phyloP scores from a whole-genome alignment of 345 rosid genomes.

The Eucalyptus regnans region DNA sequence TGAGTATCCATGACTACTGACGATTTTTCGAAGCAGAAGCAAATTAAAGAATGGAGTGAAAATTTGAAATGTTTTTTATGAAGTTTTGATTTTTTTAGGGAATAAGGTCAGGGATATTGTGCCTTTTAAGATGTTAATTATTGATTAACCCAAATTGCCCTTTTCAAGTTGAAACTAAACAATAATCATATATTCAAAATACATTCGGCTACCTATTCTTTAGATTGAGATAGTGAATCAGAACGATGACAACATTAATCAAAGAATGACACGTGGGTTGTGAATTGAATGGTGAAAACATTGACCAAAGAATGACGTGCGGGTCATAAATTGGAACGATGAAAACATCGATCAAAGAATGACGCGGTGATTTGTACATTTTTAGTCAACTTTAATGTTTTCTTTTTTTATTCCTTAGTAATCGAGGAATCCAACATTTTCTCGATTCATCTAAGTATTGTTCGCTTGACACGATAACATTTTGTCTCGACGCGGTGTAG shows the following conservation, averaged over 20 bases:
- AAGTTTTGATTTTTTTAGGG: background rate
- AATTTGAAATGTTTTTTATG: too few species aligned
- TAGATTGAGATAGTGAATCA: background rate
- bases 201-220: background rate
- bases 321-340: too few species aligned
- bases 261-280: background rate
- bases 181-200: background rate
- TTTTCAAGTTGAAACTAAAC: background rate
- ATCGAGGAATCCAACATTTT: fast-evolving
- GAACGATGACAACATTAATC: background rate
- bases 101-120: background rate
- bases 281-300: too few species aligned
- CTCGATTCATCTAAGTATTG: fast-evolving
- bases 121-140: background rate
- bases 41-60: background rate
- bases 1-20: background rate
- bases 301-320: fast-evolving
- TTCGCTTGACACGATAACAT: fast-evolving
- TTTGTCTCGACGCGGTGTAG: fast-evolving
- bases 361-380: fast-evolving
- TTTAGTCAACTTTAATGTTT: fast-evolving
- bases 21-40: fast-evolving
- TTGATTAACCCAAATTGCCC: background rate
- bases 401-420: background rate
- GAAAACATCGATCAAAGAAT: background rate